phyloP scores from a whole-genome alignment of 2,329 filamentous ascomycete species.

The Cladosporium velox region DNA sequence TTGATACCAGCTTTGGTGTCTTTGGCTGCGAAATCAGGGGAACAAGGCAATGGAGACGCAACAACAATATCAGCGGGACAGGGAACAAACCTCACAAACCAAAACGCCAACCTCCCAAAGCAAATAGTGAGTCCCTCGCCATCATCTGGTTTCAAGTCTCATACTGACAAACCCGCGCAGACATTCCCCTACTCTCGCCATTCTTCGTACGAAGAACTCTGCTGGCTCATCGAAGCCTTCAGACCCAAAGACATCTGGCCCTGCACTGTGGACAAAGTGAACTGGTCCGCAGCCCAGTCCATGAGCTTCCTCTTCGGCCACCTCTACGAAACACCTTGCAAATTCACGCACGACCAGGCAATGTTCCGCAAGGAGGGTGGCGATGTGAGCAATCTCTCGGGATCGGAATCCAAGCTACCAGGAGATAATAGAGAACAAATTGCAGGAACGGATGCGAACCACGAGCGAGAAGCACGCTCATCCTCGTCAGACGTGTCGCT shows the following conservation, averaged over 20 bases:
- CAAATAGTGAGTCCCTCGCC: conserved; percentile 32
- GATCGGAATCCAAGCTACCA: not conserved
- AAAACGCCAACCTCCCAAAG: conserved; percentile 26
- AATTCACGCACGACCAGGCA: conserved; percentile 66
- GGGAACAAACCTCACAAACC: too few relatives aligned
- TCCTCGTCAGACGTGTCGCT: not conserved
- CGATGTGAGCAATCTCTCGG: not conserved
- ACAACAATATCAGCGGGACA: not conserved
- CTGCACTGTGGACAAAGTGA: conserved; percentile 65
- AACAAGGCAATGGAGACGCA: not conserved
- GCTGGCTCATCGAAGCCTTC: conserved; percentile 67
- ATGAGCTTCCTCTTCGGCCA: conserved; percentile 72
- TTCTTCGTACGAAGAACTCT: conserved; percentile 80
- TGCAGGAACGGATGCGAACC: not conserved
- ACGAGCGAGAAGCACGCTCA: not conserved
- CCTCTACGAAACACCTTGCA: conserved; percentile 58
- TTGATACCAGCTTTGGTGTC: conserved; percentile 37
- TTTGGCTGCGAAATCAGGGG: conserved; percentile 27
- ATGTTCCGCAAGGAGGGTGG: conserved; percentile 49
- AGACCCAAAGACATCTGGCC: conserved; percentile 77
- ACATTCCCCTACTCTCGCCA: conserved; percentile 86
- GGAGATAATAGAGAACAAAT: not conserved
- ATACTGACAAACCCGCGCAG: conserved; percentile 23
- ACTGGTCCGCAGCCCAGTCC: conserved; percentile 65
- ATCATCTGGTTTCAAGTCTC: not conserved